Evolutionary conservation across 352 stramenopile species (phyloP), one percentile per base, ranked within the genome.

Genomic region (Globisporangium uncinulatum): DNA sequence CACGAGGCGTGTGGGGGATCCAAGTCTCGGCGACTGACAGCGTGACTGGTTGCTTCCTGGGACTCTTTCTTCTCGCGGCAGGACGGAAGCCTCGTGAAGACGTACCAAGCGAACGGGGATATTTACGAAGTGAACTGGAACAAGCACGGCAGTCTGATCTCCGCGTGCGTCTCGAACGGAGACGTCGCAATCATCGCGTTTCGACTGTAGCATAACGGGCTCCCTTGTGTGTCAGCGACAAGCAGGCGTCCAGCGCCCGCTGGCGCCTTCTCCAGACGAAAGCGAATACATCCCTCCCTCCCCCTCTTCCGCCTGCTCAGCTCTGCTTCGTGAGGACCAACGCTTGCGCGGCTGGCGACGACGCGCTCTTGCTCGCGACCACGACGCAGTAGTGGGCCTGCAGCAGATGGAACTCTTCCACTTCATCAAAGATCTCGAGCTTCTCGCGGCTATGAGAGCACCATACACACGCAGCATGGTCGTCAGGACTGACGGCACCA

Each of bases 101-200:
- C 80, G 70, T 95, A 92, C 69, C 76, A 95, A 75, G 88, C 85
- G 50, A 85, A 88, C 73, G 91, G 91, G 50, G 97, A 99, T 81
- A 99, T 99, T 76, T 99, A 99, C 83, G 97, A 99, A 77, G 95
- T 99, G 62, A 97, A 97, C 69, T 99, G 97, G 97, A 99, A 98
- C 78, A 79, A 83, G 63, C 66, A 89, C 62, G 86, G 88, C 54
- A 80, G 82, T 66, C 72, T 92, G 66, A 86, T 97, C 70, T 83
- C 86, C 47, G 86, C 86, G 45, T 94, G 86, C 66, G 83, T 89
- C 50, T 94, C 86, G 46, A 93, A 81, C 55, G 83, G 83, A 64
- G 82, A 94, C 69, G 77, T 95, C 59, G 79, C 83, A 69, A 82
- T 95, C 63, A 91, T 95, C 71, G 87, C 87, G 74, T 94, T 94